A percentile compares a stretch with the other conserved stretches of the same genome.
phyloP scores from a whole-genome alignment of 352 stramenopile genomes.

The Phytophthora citrophthora region DNA sequence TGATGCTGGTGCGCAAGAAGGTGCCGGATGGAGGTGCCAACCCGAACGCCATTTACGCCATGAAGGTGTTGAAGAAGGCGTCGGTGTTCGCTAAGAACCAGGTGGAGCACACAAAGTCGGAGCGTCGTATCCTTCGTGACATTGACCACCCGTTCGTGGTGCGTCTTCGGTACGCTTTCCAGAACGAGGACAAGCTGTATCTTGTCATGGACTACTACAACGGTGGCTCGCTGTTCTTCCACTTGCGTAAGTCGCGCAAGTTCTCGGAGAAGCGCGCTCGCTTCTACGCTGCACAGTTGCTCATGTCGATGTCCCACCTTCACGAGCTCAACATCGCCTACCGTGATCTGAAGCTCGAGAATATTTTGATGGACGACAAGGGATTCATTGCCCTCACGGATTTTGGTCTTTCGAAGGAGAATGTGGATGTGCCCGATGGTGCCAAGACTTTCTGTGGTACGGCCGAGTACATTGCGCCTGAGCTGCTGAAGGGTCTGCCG shows the following conservation, averaged over 20 bases:
- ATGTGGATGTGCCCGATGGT: conserved; percentile 86
- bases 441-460: conserved; percentile 94
- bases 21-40: conserved; percentile 66
- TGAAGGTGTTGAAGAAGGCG: conserved; percentile 94
- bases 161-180: conserved; percentile 93
- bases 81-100: conserved; percentile 93
- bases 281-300: conserved; percentile 92
- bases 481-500: conserved; percentile 88
- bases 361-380: conserved; percentile 95
- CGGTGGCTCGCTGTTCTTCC: conserved; percentile 92
- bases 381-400: conserved; percentile 93
- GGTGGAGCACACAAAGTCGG: conserved; percentile 93
- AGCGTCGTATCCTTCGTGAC: conserved; percentile 90
- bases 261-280: conserved; percentile 89
- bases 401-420: conserved; percentile 94
- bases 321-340: conserved; percentile 95
- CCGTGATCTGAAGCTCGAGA: conserved; percentile 95
- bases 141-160: conserved; percentile 95
- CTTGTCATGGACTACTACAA: conserved; percentile 95
- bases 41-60: conserved; percentile 90
- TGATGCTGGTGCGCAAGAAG: conserved; percentile 96
- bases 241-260: conserved; percentile 90
- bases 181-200: conserved; percentile 94
- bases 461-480: conserved; percentile 93
- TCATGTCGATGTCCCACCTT: conserved; percentile 92